Percentiles rank a stretch among this genome's conserved stretches.
phyloP scores from a whole-genome alignment of 768 basidiomycete species.

The Phlegmacium glaucopus region DNA sequence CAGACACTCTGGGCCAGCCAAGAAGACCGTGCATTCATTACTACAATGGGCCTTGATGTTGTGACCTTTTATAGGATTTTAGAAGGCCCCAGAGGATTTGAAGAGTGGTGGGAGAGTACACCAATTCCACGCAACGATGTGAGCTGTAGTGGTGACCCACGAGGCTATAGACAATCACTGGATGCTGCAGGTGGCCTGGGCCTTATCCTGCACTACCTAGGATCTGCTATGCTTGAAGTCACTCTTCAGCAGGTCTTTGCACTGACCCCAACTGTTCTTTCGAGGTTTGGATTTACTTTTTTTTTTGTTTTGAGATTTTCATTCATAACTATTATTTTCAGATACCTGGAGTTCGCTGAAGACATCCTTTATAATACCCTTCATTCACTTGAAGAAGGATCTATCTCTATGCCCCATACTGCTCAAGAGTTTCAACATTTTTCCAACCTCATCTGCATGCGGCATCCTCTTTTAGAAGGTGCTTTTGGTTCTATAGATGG shows the following conservation, averaged over 20 bases:
- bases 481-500: conserved; percentile 43
- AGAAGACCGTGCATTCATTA: conserved; percentile 37
- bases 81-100: conserved; percentile 26
- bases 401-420: conserved; percentile 21
- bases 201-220: conserved; percentile 37
- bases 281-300: no score
- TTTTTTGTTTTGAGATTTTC: no score
- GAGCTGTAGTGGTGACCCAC: conserved; percentile 15
- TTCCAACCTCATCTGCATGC: conserved; percentile 20
- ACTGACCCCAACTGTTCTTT: conserved; percentile 26
- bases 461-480: conserved; percentile 32
- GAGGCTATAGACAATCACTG: conserved; percentile 25
- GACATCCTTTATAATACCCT: neutral
- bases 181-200: conserved; percentile 40
- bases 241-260: conserved; percentile 44
- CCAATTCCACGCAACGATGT: conserved; percentile 32
- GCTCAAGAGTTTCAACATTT: conserved; percentile 25
- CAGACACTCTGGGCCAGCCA: conserved; percentile 21
- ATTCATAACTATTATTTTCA: conserved; percentile 17
- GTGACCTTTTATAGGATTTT: conserved; percentile 33
- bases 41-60: conserved; percentile 38
- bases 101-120: conserved; percentile 14
- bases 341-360: conserved; percentile 34
- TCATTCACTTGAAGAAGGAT: conserved; percentile 15
- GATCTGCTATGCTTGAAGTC: conserved; percentile 38